Percentiles rank a stretch among this genome's conserved stretches.
Conservation (phyloP, 371 early-diverging fungal genomes). For the Funneliformis caledonium region DNA sequence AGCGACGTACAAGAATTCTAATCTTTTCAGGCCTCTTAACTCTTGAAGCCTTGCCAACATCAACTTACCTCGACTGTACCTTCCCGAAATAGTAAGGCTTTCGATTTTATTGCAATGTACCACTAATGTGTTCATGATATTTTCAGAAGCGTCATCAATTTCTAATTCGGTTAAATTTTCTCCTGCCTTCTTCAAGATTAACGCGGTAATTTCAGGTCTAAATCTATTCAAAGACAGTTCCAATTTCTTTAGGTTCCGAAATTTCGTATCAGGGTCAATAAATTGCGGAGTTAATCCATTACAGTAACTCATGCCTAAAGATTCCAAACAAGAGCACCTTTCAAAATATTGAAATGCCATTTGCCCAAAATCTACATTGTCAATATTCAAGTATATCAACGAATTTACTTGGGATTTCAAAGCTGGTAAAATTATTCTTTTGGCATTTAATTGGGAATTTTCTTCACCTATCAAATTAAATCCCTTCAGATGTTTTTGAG, state of each 20-base stretch:
- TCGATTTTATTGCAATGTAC: background rate
- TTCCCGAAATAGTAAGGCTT: background rate
- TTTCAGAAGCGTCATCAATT: background rate
- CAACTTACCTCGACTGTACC: background rate
- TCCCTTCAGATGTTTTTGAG: background rate
- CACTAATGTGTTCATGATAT: background rate
- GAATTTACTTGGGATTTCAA: background rate
- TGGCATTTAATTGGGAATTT: background rate
- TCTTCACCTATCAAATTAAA: background rate
- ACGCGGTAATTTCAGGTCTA: background rate
- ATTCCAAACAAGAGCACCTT: background rate
- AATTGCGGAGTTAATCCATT: background rate
- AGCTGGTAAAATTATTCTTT: background rate
- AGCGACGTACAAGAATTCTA: background rate
- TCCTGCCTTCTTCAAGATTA: background rate
- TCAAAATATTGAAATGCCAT: background rate
- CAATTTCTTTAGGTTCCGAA: background rate
- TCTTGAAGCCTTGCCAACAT: background rate
- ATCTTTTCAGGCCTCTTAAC: background rate
- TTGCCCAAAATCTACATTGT: background rate
- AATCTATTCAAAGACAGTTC: background rate
- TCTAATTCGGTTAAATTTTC: background rate
- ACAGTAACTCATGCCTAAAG: background rate
- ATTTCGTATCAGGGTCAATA: background rate
- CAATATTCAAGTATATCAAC: background rate